Base-by-base conservation (phyloP, 306 rosid genomes). In the Trifolium fragiferum region DNA sequence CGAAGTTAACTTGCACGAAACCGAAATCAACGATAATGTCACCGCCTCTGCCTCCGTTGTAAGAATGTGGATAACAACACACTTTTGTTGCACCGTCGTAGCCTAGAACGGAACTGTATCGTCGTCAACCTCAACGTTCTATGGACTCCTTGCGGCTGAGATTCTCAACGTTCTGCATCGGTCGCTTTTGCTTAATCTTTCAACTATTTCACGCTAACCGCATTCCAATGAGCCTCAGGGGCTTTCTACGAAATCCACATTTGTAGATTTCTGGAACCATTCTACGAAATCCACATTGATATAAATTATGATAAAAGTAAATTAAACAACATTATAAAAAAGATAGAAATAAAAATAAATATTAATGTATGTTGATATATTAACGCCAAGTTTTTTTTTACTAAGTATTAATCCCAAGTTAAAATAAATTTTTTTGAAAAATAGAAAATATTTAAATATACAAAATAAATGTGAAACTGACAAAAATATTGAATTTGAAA, bases 121-220 rank as follows among this genome's bases (percentile, higher is more conserved):
- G 25, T 84, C 16, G 82, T 82, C 15, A 86, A 86, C 10, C 83
- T 84, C 66, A 86, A 85, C 50, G 78, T 87, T n/a, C 88, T 84
- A 25, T 87, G 88, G 88, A 81, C 79, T 16, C 83, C 88, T 0
- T 5, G 20, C 16, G 10, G 7, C 2, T 4, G 0, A 0, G 10
- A 25, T 8, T 12, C 65, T 37, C 84, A 83, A 66, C 73, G 66
- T 13, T 87, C 47, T 81, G 86, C 55, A 59, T 87, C 8, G 86
- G 86, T 12, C 40, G 49, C 40, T 78, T 77, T 15, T 86, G 88
- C 80, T 81, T 87, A 20, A 43, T 84, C 20, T 76, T 54, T 30
- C 88, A 79, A 54, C 71, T 87, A 2, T 8, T 23, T 46, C 61
- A 66, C 14, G 20, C 84, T 3, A 38, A 54, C 16, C 1, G 1